Evolutionary conservation across 257 asterid species (phyloP), one percentile per base, ranked within the genome.

Genomic region (Solanum bulbocastanum): DNA sequence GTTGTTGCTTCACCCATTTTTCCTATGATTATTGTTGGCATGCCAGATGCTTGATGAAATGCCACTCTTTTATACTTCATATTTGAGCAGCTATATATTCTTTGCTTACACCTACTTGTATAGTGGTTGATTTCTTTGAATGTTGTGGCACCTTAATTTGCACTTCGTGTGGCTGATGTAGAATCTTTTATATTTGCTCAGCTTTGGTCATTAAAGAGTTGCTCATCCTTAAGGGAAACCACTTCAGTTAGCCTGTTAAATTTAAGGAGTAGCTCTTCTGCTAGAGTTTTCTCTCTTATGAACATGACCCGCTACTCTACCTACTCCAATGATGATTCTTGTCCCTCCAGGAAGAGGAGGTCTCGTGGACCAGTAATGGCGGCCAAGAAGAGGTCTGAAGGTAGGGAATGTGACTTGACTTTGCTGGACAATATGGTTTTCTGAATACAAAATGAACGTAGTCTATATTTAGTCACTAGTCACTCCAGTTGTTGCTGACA

Each of bases 341-440:
- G 68, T 88, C 88, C 92, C 58, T 92, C 98, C 33, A 89, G 93
- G 23, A 95, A 94, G 87, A 76, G 94, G 89, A 92, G 97, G 85
- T 93, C 94, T 4, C 94, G 94, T 72, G 94, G 96, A 78, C 98
- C 98, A 60, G 92, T 95, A 85, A 90, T 95, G 97, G 98, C 98
- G n/a, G 97, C 92, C 25, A 95, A 92, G 89, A 93, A 93, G 83
- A 92, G 93, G 87, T 87, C 98, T 73, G 96, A 91, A 96, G 99
- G 98, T 96, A 84, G 83, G 73, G 25, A 85, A 22, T 13, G 12
- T 32, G 39, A 68, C 66, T 39, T 40, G 22, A 23, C n/a, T 72
- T 69, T 71, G 33, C 42, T 86, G 42, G 83, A 30, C 75, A 72
- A 30, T 86, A 4, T 71, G 62, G 9, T 13, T 36, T 36, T 36